phyloP scores from a whole-genome alignment of 805 yeast species.

The Candida incommunis region DNA sequence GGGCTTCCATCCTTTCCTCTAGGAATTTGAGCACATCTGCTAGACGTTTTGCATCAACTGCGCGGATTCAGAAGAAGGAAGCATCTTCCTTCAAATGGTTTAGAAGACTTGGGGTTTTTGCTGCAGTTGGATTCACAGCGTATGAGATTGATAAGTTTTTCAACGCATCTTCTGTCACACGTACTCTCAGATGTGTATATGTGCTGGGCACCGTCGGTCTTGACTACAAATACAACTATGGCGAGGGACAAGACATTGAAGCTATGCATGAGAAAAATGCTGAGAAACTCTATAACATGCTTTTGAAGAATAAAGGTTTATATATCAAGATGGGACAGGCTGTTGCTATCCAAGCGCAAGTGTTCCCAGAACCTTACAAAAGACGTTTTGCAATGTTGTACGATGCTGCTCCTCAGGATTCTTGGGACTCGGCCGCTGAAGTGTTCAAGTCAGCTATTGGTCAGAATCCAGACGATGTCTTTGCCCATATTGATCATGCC shows the following conservation, averaged over 20 bases:
- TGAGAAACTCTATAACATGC: slow-evolving; percentile 30
- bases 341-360: slow-evolving; percentile 57
- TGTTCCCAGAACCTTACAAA: slow-evolving; percentile 54
- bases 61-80: no score
- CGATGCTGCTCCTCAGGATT: slow-evolving; percentile 53
- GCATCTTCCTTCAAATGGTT: no score
- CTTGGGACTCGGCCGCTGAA: slow-evolving; percentile 25
- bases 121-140: neutral
- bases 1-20: no score
- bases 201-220: slow-evolving; percentile 27
- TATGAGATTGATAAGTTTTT: neutral
- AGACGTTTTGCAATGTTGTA: slow-evolving; percentile 42
- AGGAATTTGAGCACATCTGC: no score
- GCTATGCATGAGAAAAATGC: slow-evolving; percentile 49
- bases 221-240: slow-evolving; percentile 45
- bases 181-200: neutral
- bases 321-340: slow-evolving; percentile 72
- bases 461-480: slow-evolving; percentile 28
- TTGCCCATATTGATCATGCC: slow-evolving; percentile 34
- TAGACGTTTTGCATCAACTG: no score
- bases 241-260: slow-evolving; percentile 30
- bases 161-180: neutral
- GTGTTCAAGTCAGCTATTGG: slow-evolving; percentile 24
- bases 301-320: slow-evolving; percentile 39
- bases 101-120: neutral